Conservation (phyloP, 2,329 filamentous ascomycete genomes). For the Ophiocordyceps camponoti-saundersi region DNA sequence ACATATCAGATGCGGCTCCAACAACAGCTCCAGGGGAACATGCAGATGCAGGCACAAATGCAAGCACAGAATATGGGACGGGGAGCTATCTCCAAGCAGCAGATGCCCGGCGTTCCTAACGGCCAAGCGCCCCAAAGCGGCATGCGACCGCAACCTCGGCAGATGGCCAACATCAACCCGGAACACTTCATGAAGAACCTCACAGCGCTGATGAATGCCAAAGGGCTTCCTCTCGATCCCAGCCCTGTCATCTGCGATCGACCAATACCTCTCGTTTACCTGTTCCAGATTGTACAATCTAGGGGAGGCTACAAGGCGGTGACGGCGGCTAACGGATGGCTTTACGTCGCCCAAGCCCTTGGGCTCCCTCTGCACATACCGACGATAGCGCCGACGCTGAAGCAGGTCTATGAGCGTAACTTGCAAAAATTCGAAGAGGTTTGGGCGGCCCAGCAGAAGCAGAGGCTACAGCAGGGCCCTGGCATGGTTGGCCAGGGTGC, state of each 20-base stretch:
- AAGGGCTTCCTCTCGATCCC: conserved; percentile 55
- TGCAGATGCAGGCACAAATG: conserved; percentile 34
- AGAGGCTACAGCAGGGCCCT: conserved; percentile 28
- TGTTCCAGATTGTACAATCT: conserved; percentile 59
- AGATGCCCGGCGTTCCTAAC: conserved; percentile 30
- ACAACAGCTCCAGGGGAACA: conserved; percentile 47
- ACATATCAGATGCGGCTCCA: conserved; percentile 74
- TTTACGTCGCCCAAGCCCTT: conserved; percentile 47
- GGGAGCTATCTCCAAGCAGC: conserved; percentile 37
- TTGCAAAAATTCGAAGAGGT: conserved; percentile 61
- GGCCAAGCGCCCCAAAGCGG: conserved; percentile 35
- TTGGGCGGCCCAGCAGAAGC: conserved; percentile 39
- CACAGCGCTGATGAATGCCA: conserved; percentile 57
- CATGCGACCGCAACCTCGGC: conserved; percentile 32
- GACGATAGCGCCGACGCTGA: conserved; percentile 51
- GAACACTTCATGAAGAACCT: conserved; percentile 65
- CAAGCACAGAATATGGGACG: conserved; percentile 26
- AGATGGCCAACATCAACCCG: conserved; percentile 29
- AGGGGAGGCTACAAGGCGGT: conserved; percentile 68
- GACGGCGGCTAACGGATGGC: conserved; percentile 55
- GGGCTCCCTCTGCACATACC: conserved; percentile 48
- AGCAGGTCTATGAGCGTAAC: conserved; percentile 59
- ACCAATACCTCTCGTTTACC: conserved; percentile 53
- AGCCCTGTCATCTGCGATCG: conserved; percentile 61
- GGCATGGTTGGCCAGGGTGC: conserved; percentile 4